Evolutionary conservation across 441 rosid genomes (phyloP).

Genomic region (Oxalis stricta): DNA sequence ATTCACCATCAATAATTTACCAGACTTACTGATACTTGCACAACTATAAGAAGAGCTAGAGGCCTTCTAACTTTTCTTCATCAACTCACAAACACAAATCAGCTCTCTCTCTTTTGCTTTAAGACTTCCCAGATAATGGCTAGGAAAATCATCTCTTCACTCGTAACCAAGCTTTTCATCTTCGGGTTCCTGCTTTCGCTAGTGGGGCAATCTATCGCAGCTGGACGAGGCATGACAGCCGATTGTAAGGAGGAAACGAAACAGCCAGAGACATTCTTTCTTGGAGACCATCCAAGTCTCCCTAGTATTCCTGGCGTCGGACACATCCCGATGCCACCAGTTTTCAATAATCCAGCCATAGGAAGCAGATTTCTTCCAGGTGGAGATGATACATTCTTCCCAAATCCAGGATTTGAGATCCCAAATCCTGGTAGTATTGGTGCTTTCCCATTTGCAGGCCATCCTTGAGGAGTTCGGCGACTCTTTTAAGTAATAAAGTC

Average conservation of each 20-base stretch:
- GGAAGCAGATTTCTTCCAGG: constrained; percentile 35
- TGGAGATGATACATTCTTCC: constrained; percentile 40
- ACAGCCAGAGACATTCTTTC: constrained; percentile 42
- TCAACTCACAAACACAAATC: constrained; percentile 12
- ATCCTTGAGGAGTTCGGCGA: constrained; percentile 19
- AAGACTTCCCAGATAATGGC: constrained; percentile 17
- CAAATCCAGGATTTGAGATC: constrained; percentile 43
- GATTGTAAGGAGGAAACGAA: constrained; percentile 24
- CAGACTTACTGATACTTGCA: constrained; percentile 4
- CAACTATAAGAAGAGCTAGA: neutral
- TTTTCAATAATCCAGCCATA: constrained; percentile 15
- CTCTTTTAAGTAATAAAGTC: no score
- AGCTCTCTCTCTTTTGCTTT: neutral
- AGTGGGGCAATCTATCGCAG: constrained; percentile 27
- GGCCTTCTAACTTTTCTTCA: no score
- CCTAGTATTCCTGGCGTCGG: constrained; percentile 66
- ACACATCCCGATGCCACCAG: constrained; percentile 33
- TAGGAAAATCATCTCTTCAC: constrained; percentile 13
- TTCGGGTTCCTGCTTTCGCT: constrained; percentile 21
- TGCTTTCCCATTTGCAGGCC: constrained; percentile 15
- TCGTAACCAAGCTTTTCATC: constrained; percentile 10
- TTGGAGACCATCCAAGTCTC: no score
- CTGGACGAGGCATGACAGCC: constrained; percentile 24
- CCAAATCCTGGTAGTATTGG: constrained; percentile 25
- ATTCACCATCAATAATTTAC: constrained; percentile 20